Evolutionary conservation across 148 eudicot species (phyloP).

Genomic region (Drosera capensis): DNA sequence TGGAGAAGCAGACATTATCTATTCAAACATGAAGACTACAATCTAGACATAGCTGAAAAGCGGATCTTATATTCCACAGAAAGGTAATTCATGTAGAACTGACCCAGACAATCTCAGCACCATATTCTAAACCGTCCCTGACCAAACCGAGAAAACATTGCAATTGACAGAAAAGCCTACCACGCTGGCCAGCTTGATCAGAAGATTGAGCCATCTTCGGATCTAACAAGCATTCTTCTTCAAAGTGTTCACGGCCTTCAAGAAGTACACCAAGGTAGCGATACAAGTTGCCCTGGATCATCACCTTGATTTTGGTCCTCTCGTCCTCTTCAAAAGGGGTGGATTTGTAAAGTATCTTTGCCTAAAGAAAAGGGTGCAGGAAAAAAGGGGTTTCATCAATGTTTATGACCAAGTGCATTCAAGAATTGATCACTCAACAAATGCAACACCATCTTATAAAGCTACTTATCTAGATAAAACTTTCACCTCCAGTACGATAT

Average conservation of each 20-base stretch:
- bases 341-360: constrained; percentile 74
- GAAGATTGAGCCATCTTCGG: background rate
- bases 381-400: constrained; percentile 1
- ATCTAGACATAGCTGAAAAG: no score
- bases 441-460: background rate
- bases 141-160: background rate
- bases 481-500: no score
- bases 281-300: constrained; percentile 85
- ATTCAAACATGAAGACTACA: no score
- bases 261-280: constrained; percentile 79
- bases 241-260: constrained; percentile 94
- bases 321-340: constrained; percentile 78
- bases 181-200: constrained; percentile 14
- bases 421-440: background rate
- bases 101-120: background rate
- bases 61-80: no score
- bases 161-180: constrained; percentile 9
- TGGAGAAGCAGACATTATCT: no score
- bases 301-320: constrained; percentile 57
- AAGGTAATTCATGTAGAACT: no score
- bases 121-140: background rate
- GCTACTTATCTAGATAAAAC: background rate
- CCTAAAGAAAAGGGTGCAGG: constrained; percentile 25
- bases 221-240: constrained; percentile 57
- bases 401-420: no score